Conservation (phyloP, 2,329 filamentous ascomycete species). For the Pseudopithomyces chartarum region DNA sequence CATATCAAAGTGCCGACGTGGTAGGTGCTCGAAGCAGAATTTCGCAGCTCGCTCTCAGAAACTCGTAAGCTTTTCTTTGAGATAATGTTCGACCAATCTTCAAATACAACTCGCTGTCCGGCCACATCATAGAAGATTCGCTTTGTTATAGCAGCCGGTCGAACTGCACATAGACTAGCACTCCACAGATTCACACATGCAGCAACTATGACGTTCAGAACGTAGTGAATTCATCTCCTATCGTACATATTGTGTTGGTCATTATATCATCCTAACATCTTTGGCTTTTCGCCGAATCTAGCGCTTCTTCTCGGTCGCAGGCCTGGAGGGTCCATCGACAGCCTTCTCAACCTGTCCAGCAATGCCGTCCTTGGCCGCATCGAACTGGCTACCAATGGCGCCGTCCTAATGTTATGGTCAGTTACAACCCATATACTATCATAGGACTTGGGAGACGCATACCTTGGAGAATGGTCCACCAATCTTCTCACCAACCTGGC, state of each 20-base stretch:
- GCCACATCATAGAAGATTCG: too few relatives aligned
- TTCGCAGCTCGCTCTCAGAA: too few relatives aligned
- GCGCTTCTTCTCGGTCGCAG: conserved; percentile 4
- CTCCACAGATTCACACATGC: background rate
- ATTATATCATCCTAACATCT: background rate
- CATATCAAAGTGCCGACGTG: background rate
- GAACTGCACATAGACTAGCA: background rate
- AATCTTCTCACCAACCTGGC: conserved; percentile 54
- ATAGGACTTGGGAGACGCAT: background rate
- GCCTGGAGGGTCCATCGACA: conserved; percentile 34
- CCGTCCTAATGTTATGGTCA: conserved; percentile 41
- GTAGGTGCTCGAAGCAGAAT: background rate
- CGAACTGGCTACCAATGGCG: conserved; percentile 58
- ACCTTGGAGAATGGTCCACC: conserved; percentile 44
- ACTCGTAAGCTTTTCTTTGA: too few relatives aligned
- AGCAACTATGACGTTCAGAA: too few relatives aligned
- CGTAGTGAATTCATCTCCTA: background rate
- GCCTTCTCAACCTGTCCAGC: conserved; percentile 55
- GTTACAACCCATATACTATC: background rate
- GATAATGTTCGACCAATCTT: background rate
- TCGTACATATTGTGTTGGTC: background rate
- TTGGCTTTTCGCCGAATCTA: background rate
- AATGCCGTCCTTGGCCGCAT: conserved; percentile 54
- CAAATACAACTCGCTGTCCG: too few relatives aligned
- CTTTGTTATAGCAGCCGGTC: background rate